Evolutionary conservation across 1,284 basidiomycete species (phyloP).

Genomic region (Tetrapyrgos nigripes): DNA sequence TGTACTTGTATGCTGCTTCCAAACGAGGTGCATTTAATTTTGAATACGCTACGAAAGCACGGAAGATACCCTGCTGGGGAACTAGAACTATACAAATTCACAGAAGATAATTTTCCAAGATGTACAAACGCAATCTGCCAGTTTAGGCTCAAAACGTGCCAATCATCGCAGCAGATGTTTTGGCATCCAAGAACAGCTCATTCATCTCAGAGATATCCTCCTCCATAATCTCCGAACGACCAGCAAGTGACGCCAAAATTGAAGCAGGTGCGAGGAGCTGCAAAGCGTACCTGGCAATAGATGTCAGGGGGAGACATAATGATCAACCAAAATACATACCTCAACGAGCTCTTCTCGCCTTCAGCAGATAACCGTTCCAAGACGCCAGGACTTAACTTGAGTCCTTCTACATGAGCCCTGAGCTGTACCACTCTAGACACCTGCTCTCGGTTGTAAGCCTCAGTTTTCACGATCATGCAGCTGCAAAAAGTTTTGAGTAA

Average conservation of each 20-base stretch:
- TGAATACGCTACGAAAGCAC: neutral
- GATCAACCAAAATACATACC: conserved; percentile 53
- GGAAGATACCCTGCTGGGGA: neutral
- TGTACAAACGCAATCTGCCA: neutral
- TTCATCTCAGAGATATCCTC: conserved; percentile 94
- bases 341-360: conserved; percentile 85
- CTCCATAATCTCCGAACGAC: conserved; percentile 81
- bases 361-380: conserved; percentile 84
- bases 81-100: neutral
- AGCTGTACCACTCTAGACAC: conserved; percentile 89
- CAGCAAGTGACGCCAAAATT: conserved; percentile 83
- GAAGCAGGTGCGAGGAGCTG: conserved; percentile 93
- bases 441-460: conserved; percentile 85
- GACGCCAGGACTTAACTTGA: conserved; percentile 80
- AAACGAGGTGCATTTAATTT: neutral
- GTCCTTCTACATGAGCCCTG: conserved; percentile 86
- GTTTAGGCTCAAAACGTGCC: conserved; percentile 16
- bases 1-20: neutral
- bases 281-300: conserved; percentile 76
- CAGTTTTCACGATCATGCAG: conserved; percentile 97
- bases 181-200: conserved; percentile 95
- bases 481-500: conserved; percentile 40
- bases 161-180: conserved; percentile 74
- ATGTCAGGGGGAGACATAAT: conserved; percentile 4
- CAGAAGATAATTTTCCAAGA: neutral